Evolutionary conservation across 441 rosid genomes (phyloP).

Genomic region (Rhodomyrtus psidioides): DNA sequence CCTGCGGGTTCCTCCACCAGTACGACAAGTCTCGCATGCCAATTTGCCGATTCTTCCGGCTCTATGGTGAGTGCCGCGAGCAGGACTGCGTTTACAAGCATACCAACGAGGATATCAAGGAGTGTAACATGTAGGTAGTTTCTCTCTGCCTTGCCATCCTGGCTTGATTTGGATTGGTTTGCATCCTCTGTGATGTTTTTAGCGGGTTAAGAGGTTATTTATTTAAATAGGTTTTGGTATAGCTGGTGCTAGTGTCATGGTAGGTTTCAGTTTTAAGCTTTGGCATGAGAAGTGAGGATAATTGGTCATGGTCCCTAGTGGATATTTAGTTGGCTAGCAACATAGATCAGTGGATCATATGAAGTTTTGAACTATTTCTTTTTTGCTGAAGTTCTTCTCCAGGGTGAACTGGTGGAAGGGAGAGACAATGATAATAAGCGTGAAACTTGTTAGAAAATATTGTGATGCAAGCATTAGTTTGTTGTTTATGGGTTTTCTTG

Average conservation of each 20-base stretch:
- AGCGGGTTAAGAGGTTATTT: neutral
- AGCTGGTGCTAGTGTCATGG: neutral
- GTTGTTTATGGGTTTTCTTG: neutral
- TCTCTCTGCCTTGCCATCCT: neutral
- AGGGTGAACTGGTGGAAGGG: neutral
- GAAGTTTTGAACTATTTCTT: neutral
- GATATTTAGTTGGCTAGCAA: neutral
- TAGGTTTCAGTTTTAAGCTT: neutral
- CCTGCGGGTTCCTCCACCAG: conserved; percentile 96
- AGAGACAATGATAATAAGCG: neutral
- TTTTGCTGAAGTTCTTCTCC: neutral
- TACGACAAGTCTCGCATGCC: conserved; percentile 98
- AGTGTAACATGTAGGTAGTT: conserved; percentile 80
- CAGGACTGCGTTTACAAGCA: conserved; percentile 98
- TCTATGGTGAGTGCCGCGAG: conserved; percentile 93
- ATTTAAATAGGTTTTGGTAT: neutral
- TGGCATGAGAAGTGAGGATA: neutral
- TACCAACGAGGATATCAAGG: conserved; percentile 95
- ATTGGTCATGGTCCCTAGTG: neutral
- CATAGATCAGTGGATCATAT: neutral
- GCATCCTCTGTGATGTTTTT: neutral
- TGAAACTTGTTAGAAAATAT: neutral
- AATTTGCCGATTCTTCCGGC: conserved; percentile 80
- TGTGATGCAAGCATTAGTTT: neutral
- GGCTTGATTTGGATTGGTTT: neutral